A percentile compares a stretch with the other conserved stretches of the same genome.
Conservation (phyloP, 148 eudicot species). For the Chenopodium album region DNA sequence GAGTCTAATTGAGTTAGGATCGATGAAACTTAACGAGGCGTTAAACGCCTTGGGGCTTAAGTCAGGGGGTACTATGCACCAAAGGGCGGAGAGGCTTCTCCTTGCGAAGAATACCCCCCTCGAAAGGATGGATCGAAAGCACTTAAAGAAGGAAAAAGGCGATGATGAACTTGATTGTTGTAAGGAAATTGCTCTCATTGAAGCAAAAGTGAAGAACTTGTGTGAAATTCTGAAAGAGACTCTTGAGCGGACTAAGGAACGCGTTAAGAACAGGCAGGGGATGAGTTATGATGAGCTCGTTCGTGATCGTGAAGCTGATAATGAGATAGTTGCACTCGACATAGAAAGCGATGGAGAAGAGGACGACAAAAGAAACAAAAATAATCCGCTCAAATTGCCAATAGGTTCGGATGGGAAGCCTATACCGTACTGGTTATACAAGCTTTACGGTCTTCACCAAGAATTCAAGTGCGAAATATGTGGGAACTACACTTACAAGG, state of each 20-base stretch:
- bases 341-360: too few relatives aligned
- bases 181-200: background rate
- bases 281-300: background rate
- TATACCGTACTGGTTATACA: too few relatives aligned
- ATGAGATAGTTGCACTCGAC: too few relatives aligned
- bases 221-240: slow-evolving; percentile 12
- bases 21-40: slow-evolving; percentile 1
- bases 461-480: too few relatives aligned
- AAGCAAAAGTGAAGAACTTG: slow-evolving; percentile 16
- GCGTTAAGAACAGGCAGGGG: slow-evolving; percentile 5
- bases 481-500: too few relatives aligned
- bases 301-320: too few relatives aligned
- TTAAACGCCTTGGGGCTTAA: slow-evolving; percentile 10
- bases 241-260: background rate
- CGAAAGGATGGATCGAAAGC: background rate
- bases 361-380: too few relatives aligned
- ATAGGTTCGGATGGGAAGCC: too few relatives aligned
- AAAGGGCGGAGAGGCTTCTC: slow-evolving; percentile 7
- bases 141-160: background rate
- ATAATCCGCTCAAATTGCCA: too few relatives aligned
- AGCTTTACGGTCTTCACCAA: too few relatives aligned
- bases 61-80: slow-evolving; percentile 16
- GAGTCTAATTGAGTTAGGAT: slow-evolving; percentile 17
- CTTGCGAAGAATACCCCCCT: background rate
- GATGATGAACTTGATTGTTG: background rate